These are phyloP conservation scores for Torulaspora delbrueckii DNA, from an alignment of 805 yeast species.

Conservation along the genomic window DNA sequence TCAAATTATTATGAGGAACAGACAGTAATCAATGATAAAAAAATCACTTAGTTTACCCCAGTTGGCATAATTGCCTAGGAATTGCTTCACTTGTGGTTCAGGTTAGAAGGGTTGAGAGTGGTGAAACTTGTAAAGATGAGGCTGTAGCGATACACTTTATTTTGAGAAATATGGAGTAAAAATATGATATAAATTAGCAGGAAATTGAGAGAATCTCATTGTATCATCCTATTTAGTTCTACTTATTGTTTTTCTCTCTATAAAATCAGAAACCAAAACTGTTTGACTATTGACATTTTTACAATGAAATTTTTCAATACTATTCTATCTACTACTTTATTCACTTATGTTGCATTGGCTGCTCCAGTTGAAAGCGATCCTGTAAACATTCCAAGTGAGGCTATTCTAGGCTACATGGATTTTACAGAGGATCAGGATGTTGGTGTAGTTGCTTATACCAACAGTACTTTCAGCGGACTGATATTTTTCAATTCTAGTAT, in stretches of 20 bases:
- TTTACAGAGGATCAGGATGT: conserved; percentile 27
- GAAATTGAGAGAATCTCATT: not conserved
- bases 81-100: conserved; percentile 3
- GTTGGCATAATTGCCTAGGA: not conserved
- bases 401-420: conserved; percentile 31
- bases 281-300: not conserved
- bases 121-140: not conserved
- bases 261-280: not conserved
- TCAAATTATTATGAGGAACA: not conserved
- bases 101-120: not conserved
- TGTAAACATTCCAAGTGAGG: conserved; percentile 29
- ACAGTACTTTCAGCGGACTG: conserved; percentile 29
- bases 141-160: not conserved
- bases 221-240: not conserved
- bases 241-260: not conserved
- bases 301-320: not conserved
- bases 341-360: conserved; percentile 6
- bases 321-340: not conserved
- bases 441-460: conserved; percentile 28
- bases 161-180: not conserved
- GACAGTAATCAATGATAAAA: not conserved
- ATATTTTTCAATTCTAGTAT: conserved; percentile 33
- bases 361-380: conserved; percentile 24
- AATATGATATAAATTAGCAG: not conserved
- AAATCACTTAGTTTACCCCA: not conserved